phyloP scores from a whole-genome alignment of 345 rosid genomes.

The Hevea brasiliensis region DNA sequence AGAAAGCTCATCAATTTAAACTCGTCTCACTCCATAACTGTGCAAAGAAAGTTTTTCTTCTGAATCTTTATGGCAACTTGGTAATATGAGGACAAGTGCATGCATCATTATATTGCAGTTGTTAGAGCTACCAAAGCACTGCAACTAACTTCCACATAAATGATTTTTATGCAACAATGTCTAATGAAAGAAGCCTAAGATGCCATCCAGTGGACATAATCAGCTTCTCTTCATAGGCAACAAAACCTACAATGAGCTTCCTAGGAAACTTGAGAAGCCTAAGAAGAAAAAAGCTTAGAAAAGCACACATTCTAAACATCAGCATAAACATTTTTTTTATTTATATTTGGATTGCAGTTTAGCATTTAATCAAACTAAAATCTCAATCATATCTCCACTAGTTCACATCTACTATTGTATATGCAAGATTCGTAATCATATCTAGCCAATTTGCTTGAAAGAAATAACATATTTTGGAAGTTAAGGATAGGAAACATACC shows the following conservation, averaged over 20 bases:
- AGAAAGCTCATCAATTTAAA: background rate
- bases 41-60: background rate
- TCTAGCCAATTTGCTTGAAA: background rate
- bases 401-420: background rate
- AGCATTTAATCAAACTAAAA: background rate
- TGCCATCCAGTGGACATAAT: background rate
- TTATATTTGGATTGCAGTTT: background rate
- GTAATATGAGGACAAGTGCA: background rate
- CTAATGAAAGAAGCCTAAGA: background rate
- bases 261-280: background rate
- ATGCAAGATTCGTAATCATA: background rate
- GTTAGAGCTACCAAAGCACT: background rate
- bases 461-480: background rate
- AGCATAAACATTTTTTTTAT: background rate
- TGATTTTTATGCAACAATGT: background rate
- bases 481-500: conserved; percentile 52
- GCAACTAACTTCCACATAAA: background rate
- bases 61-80: background rate
- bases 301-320: background rate
- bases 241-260: background rate
- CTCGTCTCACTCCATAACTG: background rate
- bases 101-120: background rate
- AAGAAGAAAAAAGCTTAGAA: background rate
- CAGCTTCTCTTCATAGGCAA: background rate
- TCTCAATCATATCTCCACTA: background rate